Evolutionary conservation across 495 filamentous ascomycete species (phyloP).

Genomic region (Thermothielavioides terrestris): DNA sequence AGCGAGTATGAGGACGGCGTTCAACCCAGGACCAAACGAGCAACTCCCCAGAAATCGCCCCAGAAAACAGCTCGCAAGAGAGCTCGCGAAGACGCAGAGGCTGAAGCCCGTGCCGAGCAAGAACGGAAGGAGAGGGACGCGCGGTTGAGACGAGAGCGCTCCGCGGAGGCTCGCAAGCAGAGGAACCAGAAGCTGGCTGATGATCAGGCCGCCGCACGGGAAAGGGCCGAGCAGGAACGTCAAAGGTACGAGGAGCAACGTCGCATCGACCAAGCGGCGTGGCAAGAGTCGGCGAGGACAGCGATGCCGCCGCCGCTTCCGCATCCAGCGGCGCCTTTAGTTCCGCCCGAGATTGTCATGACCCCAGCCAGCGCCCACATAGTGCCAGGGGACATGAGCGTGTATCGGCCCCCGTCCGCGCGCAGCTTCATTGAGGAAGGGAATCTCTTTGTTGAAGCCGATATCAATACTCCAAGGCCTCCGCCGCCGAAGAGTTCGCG

Average conservation of each 20-base stretch:
- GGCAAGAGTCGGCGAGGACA: background rate
- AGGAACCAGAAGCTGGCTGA: slow-evolving; percentile 3
- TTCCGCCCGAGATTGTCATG: background rate
- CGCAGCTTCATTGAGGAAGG: slow-evolving; percentile 33
- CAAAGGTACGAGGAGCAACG: background rate
- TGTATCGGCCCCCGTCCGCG: background rate
- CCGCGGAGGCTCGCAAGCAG: slow-evolving; percentile 1
- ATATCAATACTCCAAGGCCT: slow-evolving; percentile 20
- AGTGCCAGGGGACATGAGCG: slow-evolving; percentile 19
- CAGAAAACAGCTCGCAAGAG: slow-evolving; percentile 11
- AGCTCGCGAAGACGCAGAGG: slow-evolving; percentile 14
- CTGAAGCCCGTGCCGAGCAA: slow-evolving; percentile 7
- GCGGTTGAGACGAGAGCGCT: slow-evolving; percentile 5
- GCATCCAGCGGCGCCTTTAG: background rate
- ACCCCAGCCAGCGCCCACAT: slow-evolving; percentile 19
- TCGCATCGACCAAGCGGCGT: background rate
- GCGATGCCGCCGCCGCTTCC: slow-evolving; percentile 1
- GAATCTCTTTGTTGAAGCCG: slow-evolving; percentile 24
- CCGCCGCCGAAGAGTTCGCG: background rate
- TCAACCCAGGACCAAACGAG: background rate
- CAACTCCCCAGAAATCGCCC: background rate
- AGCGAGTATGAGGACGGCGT: slow-evolving; percentile 1
- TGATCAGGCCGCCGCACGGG: background rate
- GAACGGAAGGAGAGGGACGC: slow-evolving; percentile 14
- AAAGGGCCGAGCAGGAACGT: background rate